Percentiles rank a stretch among this genome's conserved stretches.
These are phyloP conservation scores for Dioszegia aurantiaca DNA, from an alignment of 768 basidiomycete species.

Conservation along the genomic window DNA sequence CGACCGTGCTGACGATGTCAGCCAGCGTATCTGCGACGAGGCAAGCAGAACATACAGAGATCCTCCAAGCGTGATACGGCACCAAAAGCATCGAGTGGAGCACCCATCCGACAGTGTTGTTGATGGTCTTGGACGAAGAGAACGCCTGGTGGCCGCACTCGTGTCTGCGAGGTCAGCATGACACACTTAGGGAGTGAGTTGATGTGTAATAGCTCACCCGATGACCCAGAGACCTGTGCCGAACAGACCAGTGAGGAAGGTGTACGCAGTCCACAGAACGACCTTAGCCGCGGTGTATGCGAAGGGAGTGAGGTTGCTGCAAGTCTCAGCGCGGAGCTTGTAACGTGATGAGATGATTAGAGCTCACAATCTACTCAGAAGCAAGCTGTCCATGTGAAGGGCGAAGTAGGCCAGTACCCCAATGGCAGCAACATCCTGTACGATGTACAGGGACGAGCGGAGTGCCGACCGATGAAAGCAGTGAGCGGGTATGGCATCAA, in stretches of 20 bases:
- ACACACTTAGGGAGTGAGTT: not conserved
- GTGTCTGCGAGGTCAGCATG: constrained; percentile 54
- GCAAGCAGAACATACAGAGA: constrained; percentile 56
- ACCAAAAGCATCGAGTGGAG: constrained; percentile 89
- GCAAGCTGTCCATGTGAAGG: constrained; percentile 62
- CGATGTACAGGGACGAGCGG: constrained; percentile 70
- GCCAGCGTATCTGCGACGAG: not conserved
- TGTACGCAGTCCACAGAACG: constrained; percentile 74
- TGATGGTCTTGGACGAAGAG: constrained; percentile 84
- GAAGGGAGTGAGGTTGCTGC: constrained; percentile 57
- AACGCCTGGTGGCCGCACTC: constrained; percentile 97
- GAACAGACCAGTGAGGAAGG: constrained; percentile 77
- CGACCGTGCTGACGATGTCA: constrained; percentile 67
- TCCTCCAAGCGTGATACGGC: constrained; percentile 95
- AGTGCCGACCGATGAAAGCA: constrained; percentile 88
- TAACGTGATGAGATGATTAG: constrained; percentile 3
- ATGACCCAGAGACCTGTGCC: constrained; percentile 94
- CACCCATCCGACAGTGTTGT: constrained; percentile 88
- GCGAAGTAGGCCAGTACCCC: constrained; percentile 66
- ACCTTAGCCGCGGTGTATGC: constrained; percentile 59
- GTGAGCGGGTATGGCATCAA: constrained; percentile 79
- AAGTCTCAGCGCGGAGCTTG: constrained; percentile 1
- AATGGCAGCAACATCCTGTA: constrained; percentile 74
- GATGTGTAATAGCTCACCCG: constrained; percentile 53
- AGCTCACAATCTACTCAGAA: constrained; percentile 48